Base-by-base conservation (phyloP, 768 basidiomycete genomes). In the Dentipellis sp. region DNA sequence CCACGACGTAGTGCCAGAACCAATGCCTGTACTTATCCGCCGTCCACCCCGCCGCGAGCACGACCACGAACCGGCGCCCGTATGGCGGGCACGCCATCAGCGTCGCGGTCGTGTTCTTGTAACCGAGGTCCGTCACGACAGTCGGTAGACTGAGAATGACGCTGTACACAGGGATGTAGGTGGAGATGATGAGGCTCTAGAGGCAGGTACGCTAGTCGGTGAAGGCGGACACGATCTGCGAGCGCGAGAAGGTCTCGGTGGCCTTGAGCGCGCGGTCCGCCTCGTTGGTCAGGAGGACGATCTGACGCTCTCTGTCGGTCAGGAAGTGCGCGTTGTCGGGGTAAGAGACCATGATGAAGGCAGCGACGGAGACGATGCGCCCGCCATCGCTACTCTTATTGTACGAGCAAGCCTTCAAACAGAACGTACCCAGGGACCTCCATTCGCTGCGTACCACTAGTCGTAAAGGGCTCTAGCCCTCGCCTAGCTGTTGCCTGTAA, bases 281-380 rank as follows among this genome's bases (percentile, higher is more conserved):
- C 37, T 59, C 62, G 57, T 63, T 59, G 46, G 58, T 45, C 11
- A 6, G 17, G 16, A 57, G 11, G 39, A 53, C 50, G 9, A 61
- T 50, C 10, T 34, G 62, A n/a, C 60, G 61, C 54, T 67, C 67
- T 37, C 66, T 62, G 16, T 58, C 60, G 8, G 64, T 66, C 11
- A 68, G 59, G 60, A 64, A 68, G 17, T 38, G 34, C 11, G 67
- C 67, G 14, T 62, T 63, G 23, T 36, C 57, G 7, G 66, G 67
- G 52, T 59, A 65, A 17, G 64, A 58, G 22, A 29, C 55, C 61
- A 47, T 59, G 57, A 45, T 55, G 7, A 59, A 12, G 6, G 38
- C 19, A 23, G 35, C 39, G 12, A 52, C 21, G 10, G n/a, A n/a
- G n/a, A n/a, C n/a, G n/a, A n/a, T n/a, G n/a, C n/a, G n/a, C n/a